Evolutionary conservation across 495 filamentous ascomycete genomes (phyloP), one percentile per base, ranked within the genome.

Genomic region (Alectoria sarmentosa): DNA sequence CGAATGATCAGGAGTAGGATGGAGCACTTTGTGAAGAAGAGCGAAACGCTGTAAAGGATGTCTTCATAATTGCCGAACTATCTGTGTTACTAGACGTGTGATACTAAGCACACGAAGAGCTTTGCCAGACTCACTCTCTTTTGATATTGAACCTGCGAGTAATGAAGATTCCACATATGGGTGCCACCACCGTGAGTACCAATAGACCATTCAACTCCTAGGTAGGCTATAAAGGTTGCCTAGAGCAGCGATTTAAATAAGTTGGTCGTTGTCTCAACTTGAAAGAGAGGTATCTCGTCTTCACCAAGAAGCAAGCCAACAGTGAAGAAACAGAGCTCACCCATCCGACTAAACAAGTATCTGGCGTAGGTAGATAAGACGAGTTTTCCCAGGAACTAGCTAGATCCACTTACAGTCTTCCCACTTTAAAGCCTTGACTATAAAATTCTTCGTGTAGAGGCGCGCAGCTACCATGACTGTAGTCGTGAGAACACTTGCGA

Each of bases 1-100:
- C 71, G 64, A 30, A 71, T n/a, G 56, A 70, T 30, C 60, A 69
- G 62, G 62, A 66, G 36, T 58, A 73, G 32, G 59, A 70, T 46
- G 69, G 73, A 60, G 58, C 58, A 8, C 5, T 64, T 58, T 66
- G 70, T 49, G 66, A 62, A 49, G 30, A 64, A 39, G 17, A 42
- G 28, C 6, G 63, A 14, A 10, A 66, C 8, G 15, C 55, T 42
- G 61, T 71, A 70, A 14, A 69, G 28, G 26, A 67, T 65, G 26
- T 68, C 58, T 17, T 36, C 38, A 30, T 65, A 32, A 41, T 73
- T 73, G 26, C 41, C 21, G 44, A 26, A 65, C 71, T 73, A 56
- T 10, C n/a, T 38, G 23, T 32, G 30, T 15, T 63, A 26, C 15
- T 57, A 36, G 38, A 42, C 14, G 46, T 34, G 37, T 17, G 46